Conservation (phyloP, 2,329 filamentous ascomycete genomes). For the Trichoderma aggressivum region DNA sequence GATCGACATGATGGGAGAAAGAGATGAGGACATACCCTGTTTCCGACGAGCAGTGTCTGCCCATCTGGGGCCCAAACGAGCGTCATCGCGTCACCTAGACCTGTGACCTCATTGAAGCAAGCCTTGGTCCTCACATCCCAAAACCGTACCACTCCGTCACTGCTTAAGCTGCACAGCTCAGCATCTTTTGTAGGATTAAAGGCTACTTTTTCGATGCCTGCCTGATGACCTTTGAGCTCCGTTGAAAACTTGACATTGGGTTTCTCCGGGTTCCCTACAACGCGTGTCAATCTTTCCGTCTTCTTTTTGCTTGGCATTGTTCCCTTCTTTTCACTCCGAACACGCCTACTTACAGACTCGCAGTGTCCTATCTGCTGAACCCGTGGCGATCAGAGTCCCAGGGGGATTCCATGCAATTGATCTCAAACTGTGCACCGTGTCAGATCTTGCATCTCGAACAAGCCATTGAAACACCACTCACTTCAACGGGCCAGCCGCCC, state of each 20-base stretch:
- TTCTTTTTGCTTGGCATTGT: neutral
- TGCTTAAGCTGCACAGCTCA: constrained; percentile 71
- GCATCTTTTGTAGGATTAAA: constrained; percentile 76
- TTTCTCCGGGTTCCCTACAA: constrained; percentile 69
- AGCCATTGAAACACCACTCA: constrained; percentile 35
- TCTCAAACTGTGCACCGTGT: constrained; percentile 54
- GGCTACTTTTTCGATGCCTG: constrained; percentile 68
- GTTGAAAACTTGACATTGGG: constrained; percentile 71
- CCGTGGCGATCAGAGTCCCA: constrained; percentile 80
- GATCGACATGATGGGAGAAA: neutral
- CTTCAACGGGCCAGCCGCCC: constrained; percentile 55
- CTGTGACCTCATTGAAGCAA: constrained; percentile 66
- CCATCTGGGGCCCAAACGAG: constrained; percentile 74
- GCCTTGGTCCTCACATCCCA: constrained; percentile 76
- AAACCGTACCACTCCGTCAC: constrained; percentile 70
- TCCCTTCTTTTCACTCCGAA: neutral
- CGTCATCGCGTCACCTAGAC: constrained; percentile 64
- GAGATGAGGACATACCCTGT: constrained; percentile 52
- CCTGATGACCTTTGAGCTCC: constrained; percentile 65
- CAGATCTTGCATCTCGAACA: neutral
- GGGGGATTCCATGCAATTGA: constrained; percentile 87
- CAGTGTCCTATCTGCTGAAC: constrained; percentile 65
- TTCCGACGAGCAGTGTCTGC: constrained; percentile 65
- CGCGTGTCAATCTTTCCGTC: neutral
- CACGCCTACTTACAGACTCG: constrained; percentile 60